These are phyloP conservation scores for Cyphellophora attinorum DNA, from an alignment of 2,329 filamentous ascomycete genomes.

Conservation along the genomic window DNA sequence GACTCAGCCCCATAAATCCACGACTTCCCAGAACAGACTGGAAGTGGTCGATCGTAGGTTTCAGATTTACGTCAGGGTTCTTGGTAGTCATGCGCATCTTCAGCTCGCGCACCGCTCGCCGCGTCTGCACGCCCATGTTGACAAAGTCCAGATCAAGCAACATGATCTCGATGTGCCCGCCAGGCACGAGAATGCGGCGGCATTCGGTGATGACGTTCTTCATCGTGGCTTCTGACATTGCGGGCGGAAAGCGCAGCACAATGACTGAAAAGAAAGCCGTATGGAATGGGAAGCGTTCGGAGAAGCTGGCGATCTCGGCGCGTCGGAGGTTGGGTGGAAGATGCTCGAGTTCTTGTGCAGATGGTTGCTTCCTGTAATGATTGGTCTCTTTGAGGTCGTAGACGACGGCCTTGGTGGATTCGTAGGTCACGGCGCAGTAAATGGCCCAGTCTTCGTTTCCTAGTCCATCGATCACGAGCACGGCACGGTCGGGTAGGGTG, in stretches of 20 bases:
- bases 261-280: conserved; percentile 36
- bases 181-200: conserved; percentile 38
- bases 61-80: conserved; percentile 34
- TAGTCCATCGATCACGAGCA: conserved; percentile 40
- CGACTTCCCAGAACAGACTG: conserved; percentile 34
- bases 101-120: conserved; percentile 33
- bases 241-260: conserved; percentile 36
- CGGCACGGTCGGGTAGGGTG: conserved; percentile 28
- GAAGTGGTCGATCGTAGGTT: conserved; percentile 38
- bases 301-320: conserved; percentile 28
- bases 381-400: conserved; percentile 31
- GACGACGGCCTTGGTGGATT: conserved; percentile 28
- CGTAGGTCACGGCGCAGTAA: conserved; percentile 40
- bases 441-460: conserved; percentile 45
- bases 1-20: conserved; percentile 39
- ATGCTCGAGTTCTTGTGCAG: conserved; percentile 2
- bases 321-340: conserved; percentile 16
- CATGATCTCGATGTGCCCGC: conserved; percentile 40
- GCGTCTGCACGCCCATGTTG: conserved; percentile 38
- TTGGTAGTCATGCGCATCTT: conserved; percentile 36
- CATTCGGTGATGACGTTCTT: conserved; percentile 38
- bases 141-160: conserved; percentile 41
- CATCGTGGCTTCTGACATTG: conserved; percentile 33
- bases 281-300: conserved; percentile 35
- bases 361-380: conserved; percentile 20